Conservation (phyloP, 176 grass and related monocot genomes). For the Olyra latifolia region DNA sequence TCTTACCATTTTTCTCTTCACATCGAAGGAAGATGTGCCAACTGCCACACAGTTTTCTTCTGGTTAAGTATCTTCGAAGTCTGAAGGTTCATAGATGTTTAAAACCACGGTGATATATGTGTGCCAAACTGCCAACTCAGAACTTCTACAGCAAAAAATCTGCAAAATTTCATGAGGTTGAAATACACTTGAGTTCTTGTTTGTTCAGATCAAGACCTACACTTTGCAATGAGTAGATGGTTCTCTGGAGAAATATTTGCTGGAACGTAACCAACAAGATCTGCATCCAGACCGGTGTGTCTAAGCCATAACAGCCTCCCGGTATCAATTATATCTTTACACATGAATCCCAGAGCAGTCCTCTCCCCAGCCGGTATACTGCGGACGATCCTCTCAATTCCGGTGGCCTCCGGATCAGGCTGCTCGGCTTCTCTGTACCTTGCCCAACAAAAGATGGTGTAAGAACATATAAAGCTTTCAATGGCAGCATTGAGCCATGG, state of each 20-base stretch:
- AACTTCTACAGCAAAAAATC: background rate
- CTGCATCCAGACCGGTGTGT: slow-evolving; percentile 49
- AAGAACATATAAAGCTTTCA: background rate
- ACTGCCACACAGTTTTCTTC: too few species aligned
- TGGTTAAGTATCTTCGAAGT: too few species aligned
- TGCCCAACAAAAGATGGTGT: background rate
- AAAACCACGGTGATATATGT: background rate
- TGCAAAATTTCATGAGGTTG: background rate
- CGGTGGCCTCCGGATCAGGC: slow-evolving; percentile 16
- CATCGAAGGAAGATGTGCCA: background rate
- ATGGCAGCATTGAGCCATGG: background rate
- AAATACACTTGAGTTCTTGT: background rate
- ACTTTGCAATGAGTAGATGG: slow-evolving; percentile 67
- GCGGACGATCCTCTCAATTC: slow-evolving; percentile 55
- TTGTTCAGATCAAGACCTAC: background rate
- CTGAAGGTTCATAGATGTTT: background rate
- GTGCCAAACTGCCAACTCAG: background rate
- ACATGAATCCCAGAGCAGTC: slow-evolving; percentile 62
- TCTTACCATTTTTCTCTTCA: too few species aligned
- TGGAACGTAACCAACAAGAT: slow-evolving; percentile 74
- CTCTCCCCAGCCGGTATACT: slow-evolving; percentile 54
- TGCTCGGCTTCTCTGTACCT: slow-evolving; percentile 30
- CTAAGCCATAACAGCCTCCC: slow-evolving; percentile 65
- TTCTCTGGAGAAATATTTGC: slow-evolving; percentile 79
- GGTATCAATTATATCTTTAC: slow-evolving; percentile 81